phyloP scores from a whole-genome alignment of 208 protist genomes.

The Lotmaria passim region DNA sequence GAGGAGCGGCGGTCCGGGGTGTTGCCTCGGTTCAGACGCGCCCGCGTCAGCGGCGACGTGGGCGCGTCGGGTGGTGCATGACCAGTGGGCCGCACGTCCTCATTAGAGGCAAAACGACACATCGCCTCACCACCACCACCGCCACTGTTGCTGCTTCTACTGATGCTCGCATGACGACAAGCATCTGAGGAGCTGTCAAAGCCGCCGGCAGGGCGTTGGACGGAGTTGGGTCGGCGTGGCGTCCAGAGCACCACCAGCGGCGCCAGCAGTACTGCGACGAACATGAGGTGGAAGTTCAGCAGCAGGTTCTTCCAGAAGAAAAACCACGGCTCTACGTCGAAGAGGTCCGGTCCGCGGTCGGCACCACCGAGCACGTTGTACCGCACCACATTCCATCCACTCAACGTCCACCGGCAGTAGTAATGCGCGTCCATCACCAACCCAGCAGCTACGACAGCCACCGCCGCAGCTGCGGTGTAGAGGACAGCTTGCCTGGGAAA shows the following conservation, averaged over 20 bases:
- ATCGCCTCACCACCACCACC: no score
- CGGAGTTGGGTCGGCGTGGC: conserved; percentile 9
- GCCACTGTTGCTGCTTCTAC: neutral
- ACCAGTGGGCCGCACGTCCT: neutral
- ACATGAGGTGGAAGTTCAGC: conserved; percentile 95
- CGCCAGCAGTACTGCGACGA: conserved; percentile 61
- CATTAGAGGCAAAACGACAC: neutral
- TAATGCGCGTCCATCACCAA: conserved; percentile 50
- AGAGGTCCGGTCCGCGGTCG: conserved; percentile 80
- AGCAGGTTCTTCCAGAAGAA: conserved; percentile 94
- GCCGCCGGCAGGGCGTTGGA: no score
- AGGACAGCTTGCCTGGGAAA: conserved; percentile 35
- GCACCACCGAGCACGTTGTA: conserved; percentile 71
- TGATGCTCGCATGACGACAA: no score
- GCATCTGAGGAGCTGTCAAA: no score
- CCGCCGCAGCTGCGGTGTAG: conserved; percentile 32
- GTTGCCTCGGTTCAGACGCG: neutral
- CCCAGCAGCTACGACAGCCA: conserved; percentile 21
- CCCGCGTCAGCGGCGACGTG: conserved; percentile 4
- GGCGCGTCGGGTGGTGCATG: neutral
- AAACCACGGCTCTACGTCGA: conserved; percentile 92
- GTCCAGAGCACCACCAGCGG: conserved; percentile 44
- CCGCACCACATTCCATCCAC: conserved; percentile 64
- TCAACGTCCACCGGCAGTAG: conserved; percentile 51
- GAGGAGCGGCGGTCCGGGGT: conserved; percentile 4